Percentiles rank a stretch among this genome's conserved stretches.
phyloP scores from a whole-genome alignment of 2,329 filamentous ascomycete genomes.

The Exophiala lecanii-corni region DNA sequence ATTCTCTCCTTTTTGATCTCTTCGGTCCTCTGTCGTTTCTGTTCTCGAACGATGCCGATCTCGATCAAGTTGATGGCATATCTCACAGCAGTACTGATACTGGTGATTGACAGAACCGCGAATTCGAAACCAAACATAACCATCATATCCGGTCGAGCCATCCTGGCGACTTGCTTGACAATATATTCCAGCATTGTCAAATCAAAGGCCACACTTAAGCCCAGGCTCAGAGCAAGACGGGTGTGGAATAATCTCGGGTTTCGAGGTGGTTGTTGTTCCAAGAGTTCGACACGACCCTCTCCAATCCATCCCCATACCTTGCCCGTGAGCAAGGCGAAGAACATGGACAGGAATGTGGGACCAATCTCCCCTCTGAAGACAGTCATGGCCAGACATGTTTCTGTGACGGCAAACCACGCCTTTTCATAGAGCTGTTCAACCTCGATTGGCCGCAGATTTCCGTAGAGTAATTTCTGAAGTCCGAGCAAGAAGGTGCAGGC shows the following conservation, averaged over 20 bases:
- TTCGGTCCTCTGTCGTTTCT: constrained; percentile 65
- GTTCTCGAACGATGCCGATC: constrained; percentile 66
- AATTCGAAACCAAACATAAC: constrained; percentile 99
- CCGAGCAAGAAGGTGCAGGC: constrained; percentile 78
- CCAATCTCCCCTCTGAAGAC: constrained; percentile 95
- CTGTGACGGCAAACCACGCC: constrained; percentile 95
- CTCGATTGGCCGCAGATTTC: constrained; percentile 84
- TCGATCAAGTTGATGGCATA: constrained; percentile 78
- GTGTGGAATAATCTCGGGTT: constrained; percentile 86
- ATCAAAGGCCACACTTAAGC: constrained; percentile 76
- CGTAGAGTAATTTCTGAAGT: constrained; percentile 85
- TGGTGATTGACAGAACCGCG: constrained; percentile 75
- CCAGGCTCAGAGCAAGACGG: constrained; percentile 71
- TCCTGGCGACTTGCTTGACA: constrained; percentile 74
- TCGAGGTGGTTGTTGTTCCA: constrained; percentile 89
- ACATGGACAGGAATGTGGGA: constrained; percentile 94
- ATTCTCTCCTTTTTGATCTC: constrained; percentile 60
- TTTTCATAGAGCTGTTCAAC: constrained; percentile 96
- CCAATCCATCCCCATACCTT: constrained; percentile 99
- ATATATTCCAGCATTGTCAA: constrained; percentile 75
- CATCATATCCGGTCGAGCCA: constrained; percentile 97
- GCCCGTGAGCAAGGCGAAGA: constrained; percentile 82
- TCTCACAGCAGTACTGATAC: constrained; percentile 70
- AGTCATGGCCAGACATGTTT: constrained; percentile 96
- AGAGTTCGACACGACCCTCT: constrained; percentile 84